Base-by-base conservation (phyloP, 164 flowering plant species). In the Berberis thunbergii region DNA sequence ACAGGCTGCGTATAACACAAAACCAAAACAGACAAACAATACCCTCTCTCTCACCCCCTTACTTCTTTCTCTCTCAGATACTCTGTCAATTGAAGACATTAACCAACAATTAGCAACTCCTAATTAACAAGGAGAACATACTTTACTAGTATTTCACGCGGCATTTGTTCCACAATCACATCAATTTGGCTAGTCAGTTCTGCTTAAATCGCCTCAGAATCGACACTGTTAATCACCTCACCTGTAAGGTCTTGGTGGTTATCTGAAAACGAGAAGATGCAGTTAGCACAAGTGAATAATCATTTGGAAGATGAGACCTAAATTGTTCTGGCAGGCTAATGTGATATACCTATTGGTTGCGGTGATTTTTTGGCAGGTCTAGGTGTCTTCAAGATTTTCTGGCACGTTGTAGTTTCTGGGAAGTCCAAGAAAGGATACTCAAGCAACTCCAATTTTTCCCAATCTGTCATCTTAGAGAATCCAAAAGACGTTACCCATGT, bases 281-380 rank as follows among this genome's bases (percentile, higher is more conserved):
- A 26, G 26, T 26, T 26, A 26, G 26, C 26, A 26, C 26, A 26
- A 26, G 26, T 26, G 26, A 26, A 26, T 26, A 26, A 26, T 26
- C 26, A 26, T 26, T 26, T 26, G 26, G 26, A 26, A 26, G 26
- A 26, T 26, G 26, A 26, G 26, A 26, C 26, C 26, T 26, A 26
- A 26, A 26, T 26, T 26, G 26, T 26, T 26, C 26, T 26, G 26
- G 26, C 26, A 26, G 26, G 26, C 26, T 26, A 26, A 26, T 26
- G 26, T 26, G 26, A 26, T 26, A 26, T 26, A 26, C 26, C 26
- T 26, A 75, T 39, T 79, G 75, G 79, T 88, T 85, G 26, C 0
- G 0, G 26, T 26, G 26, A 26, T 26, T 26, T 26, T 26, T 26
- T 26, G 26, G 26, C 26, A 26, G 26, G 26, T 26, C 26, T 26